Evolutionary conservation across 805 yeast genomes (phyloP).

Genomic region (Priceomyces carsonii): DNA sequence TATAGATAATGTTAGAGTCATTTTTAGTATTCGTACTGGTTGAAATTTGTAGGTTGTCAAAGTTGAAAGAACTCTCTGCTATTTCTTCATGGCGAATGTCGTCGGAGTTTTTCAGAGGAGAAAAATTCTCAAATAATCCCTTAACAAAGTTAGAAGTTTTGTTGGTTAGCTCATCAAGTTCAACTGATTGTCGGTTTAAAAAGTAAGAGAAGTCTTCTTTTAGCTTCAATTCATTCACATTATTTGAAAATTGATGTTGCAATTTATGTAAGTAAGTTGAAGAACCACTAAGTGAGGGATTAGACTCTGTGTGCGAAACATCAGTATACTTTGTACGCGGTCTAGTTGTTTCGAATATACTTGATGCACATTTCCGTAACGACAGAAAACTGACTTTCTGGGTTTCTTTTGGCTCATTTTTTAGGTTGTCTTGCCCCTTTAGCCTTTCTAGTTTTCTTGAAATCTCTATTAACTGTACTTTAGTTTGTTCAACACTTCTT

Average conservation of each 20-base stretch:
- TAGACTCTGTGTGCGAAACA: no score
- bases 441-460: constrained; percentile 20
- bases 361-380: constrained; percentile 22
- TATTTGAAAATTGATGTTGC: constrained; percentile 9
- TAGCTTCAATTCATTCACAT: constrained; percentile 5
- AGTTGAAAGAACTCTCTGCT: constrained; percentile 26
- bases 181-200: constrained; percentile 20
- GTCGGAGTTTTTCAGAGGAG: constrained; percentile 23
- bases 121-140: constrained; percentile 22
- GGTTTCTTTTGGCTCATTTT: background rate
- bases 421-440: constrained; percentile 5
- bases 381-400: constrained; percentile 10
- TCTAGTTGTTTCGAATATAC: constrained; percentile 12
- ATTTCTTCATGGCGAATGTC: constrained; percentile 10
- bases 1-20: constrained; percentile 3
- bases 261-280: constrained; percentile 9
- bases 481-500: constrained; percentile 33
- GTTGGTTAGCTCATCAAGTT: constrained; percentile 23
- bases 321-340: background rate
- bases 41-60: constrained; percentile 25
- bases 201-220: constrained; percentile 16
- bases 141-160: constrained; percentile 24
- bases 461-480: constrained; percentile 35
- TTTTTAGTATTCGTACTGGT: constrained; percentile 1
- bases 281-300: constrained; percentile 8